These are phyloP conservation scores for Cladosporium sp. DNA, from an alignment of 2,329 filamentous ascomycete species.

Conservation along the genomic window DNA sequence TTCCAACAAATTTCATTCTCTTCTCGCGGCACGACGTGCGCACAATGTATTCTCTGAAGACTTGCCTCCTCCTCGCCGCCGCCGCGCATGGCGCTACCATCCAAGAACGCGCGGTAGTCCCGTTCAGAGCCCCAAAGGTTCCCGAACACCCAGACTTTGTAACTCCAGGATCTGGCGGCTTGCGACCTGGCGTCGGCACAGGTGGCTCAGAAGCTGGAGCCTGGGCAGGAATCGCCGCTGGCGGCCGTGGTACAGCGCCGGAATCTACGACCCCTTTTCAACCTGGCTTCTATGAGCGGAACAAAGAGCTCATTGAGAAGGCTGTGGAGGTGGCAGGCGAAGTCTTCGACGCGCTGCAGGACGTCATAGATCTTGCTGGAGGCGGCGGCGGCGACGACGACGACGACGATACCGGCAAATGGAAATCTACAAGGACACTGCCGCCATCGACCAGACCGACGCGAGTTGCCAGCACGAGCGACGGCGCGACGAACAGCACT, in stretches of 20 bases:
- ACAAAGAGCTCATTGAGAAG: constrained; percentile 12
- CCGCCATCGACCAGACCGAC: neutral
- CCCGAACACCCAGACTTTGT: neutral
- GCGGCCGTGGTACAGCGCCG: neutral
- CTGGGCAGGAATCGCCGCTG: neutral
- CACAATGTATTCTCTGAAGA: neutral
- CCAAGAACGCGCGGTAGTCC: neutral
- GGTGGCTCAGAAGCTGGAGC: neutral
- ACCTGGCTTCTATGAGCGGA: neutral
- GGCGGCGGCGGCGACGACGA: neutral
- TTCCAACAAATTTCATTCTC: no score
- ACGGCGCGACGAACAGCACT: constrained; percentile 7
- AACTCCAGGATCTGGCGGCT: neutral
- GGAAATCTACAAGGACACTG: neutral
- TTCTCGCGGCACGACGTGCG: neutral
- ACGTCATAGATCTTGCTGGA: constrained; percentile 4
- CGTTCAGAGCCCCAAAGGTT: neutral
- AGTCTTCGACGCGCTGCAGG: constrained; percentile 2
- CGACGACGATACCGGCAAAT: neutral
- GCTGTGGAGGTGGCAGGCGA: neutral
- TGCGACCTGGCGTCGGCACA: neutral
- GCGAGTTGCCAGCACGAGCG: constrained; percentile 3
- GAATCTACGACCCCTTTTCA: constrained; percentile 6
- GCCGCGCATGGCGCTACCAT: neutral
- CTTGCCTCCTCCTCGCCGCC: neutral